A percentile compares a stretch with the other conserved stretches of the same genome.
Conservation (phyloP, 2,329 filamentous ascomycete genomes). For the Dryadomyces quercus-mongolicae region DNA sequence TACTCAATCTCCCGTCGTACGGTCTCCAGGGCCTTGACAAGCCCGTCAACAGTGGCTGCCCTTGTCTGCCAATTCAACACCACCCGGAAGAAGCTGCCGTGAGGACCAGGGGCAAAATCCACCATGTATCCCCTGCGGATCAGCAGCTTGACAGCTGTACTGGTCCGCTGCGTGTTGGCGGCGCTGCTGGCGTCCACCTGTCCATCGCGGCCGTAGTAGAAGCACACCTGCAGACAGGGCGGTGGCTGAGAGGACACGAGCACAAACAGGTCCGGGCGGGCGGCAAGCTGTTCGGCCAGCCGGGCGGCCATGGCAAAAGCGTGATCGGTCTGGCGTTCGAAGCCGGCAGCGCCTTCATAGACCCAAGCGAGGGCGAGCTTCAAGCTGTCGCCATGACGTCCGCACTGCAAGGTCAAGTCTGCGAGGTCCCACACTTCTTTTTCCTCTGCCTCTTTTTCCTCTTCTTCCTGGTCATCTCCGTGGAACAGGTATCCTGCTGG, state of each 20-base stretch:
- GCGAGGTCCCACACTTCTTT: conserved; percentile 74
- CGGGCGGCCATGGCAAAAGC: conserved; percentile 62
- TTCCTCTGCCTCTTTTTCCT: conserved; percentile 44
- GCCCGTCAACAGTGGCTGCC: conserved; percentile 35
- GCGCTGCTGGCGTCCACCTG: conserved; percentile 27
- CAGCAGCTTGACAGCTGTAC: conserved; percentile 33
- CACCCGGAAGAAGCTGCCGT: conserved; percentile 46
- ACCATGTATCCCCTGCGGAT: conserved; percentile 45
- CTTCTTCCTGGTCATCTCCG: conserved; percentile 37
- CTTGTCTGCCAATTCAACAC: conserved; percentile 47
- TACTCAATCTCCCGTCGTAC: conserved; percentile 23
- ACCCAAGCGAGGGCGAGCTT: conserved; percentile 85
- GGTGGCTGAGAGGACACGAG: conserved; percentile 66
- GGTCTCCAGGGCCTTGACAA: conserved; percentile 41
- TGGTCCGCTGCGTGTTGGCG: conserved; percentile 37
- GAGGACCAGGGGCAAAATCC: conserved; percentile 45
- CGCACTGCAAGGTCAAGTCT: conserved; percentile 87
- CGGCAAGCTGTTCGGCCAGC: conserved; percentile 48
- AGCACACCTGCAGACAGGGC: conserved; percentile 88
- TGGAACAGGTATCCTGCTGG: conserved; percentile 82
- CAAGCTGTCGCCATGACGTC: conserved; percentile 69
- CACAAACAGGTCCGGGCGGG: conserved; percentile 44
- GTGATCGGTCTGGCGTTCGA: conserved; percentile 54
- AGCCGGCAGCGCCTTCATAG: conserved; percentile 72
- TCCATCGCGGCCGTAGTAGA: conserved; percentile 53